phyloP scores from a whole-genome alignment of 2,329 filamentous ascomycete genomes.

The Colletotrichum tamarilloi region DNA sequence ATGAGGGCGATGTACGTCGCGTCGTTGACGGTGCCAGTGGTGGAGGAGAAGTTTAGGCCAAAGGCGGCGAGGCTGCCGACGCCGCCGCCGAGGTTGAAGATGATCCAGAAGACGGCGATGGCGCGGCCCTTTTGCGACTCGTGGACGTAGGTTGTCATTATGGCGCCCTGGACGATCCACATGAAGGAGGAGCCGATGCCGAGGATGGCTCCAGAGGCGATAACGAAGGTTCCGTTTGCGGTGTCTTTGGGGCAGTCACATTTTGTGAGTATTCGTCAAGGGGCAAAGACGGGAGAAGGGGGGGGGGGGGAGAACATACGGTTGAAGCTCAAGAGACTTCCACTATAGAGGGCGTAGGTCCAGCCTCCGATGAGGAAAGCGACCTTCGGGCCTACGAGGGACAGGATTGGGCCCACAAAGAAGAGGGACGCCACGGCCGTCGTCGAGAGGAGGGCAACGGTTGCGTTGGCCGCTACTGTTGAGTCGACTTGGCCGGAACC shows the following conservation, averaged over 20 bases:
- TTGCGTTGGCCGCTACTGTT: conserved; percentile 58
- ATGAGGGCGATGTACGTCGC: conserved; percentile 62
- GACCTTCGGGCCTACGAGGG: conserved; percentile 52
- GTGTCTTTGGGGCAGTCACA: conserved; percentile 44
- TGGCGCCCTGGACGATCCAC: conserved; percentile 59
- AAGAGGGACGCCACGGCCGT: conserved; percentile 56
- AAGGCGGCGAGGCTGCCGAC: conserved; percentile 57
- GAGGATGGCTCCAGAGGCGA: conserved; percentile 56
- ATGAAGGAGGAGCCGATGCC: conserved; percentile 57
- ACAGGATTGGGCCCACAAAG: conserved; percentile 55
- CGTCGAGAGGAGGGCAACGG: conserved; percentile 54
- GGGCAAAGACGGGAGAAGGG: conserved; percentile 49
- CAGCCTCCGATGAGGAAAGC: conserved; percentile 57
- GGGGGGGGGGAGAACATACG: conserved; percentile 50
- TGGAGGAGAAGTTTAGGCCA: conserved; percentile 54
- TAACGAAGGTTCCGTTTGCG: conserved; percentile 55
- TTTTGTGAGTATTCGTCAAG: too few relatives aligned
- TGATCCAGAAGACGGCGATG: conserved; percentile 57
- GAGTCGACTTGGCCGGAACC: conserved; percentile 58
- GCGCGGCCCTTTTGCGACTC: conserved; percentile 55
- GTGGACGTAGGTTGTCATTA: conserved; percentile 58
- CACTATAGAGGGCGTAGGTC: conserved; percentile 59
- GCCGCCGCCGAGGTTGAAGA: conserved; percentile 57
- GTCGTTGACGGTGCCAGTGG: conserved; percentile 56
- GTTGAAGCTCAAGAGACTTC: conserved; percentile 55